Conservation (phyloP, 2,329 filamentous ascomycete genomes). For the Calonectria honghensis region DNA sequence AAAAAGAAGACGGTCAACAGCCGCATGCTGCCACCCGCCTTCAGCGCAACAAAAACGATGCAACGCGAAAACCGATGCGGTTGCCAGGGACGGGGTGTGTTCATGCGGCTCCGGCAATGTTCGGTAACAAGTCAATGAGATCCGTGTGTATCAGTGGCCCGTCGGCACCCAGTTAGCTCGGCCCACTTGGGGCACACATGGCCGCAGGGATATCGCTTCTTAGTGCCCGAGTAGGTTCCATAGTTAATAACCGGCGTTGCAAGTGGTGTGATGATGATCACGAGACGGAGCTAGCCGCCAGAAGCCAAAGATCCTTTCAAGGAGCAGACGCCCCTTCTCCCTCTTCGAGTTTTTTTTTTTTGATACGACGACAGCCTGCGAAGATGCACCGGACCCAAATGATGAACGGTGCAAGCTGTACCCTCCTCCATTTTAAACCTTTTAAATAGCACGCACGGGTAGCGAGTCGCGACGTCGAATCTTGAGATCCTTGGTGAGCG, state of each 20-base stretch:
- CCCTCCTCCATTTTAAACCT: neutral
- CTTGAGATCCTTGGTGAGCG: slow-evolving; percentile 57
- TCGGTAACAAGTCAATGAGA: slow-evolving; percentile 52
- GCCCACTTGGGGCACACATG: slow-evolving; percentile 49
- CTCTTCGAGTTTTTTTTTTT: slow-evolving; percentile 1
- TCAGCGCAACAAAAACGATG: slow-evolving; percentile 6
- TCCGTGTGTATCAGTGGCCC: slow-evolving; percentile 42
- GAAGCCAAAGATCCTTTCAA: slow-evolving; percentile 8
- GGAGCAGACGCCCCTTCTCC: slow-evolving; percentile 27
- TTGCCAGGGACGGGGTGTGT: slow-evolving; percentile 47
- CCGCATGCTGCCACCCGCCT: slow-evolving; percentile 13
- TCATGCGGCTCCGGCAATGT: slow-evolving; percentile 49
- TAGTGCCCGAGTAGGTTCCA: slow-evolving; percentile 32
- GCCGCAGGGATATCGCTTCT: slow-evolving; percentile 42
- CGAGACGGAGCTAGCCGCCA: slow-evolving; percentile 22
- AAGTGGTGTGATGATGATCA: slow-evolving; percentile 37
- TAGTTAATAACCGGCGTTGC: slow-evolving; percentile 12
- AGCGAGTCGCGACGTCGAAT: slow-evolving; percentile 54
- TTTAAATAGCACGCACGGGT: slow-evolving; percentile 58
- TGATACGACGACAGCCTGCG: slow-evolving; percentile 32
- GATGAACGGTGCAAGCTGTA: neutral
- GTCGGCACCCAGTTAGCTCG: slow-evolving; percentile 40
- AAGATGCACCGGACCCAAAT: slow-evolving; percentile 3
- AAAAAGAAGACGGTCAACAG: slow-evolving; percentile 20
- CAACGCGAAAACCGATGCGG: slow-evolving; percentile 28